These are phyloP conservation scores for Olyra latifolia DNA, from an alignment of 176 grass and related monocot genomes.

Conservation along the genomic window DNA sequence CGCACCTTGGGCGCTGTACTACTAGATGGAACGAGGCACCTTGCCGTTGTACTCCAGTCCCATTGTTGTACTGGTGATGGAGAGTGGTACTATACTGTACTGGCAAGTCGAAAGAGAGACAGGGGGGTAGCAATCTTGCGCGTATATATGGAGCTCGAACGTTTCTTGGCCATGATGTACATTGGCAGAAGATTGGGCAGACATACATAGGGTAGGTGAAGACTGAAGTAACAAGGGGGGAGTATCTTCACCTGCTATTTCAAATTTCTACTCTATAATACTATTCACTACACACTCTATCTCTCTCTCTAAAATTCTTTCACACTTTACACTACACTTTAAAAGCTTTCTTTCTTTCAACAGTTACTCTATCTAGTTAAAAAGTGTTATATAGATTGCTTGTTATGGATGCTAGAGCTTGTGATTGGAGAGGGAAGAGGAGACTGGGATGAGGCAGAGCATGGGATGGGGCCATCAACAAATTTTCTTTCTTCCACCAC, in stretches of 20 bases:
- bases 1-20: constrained; percentile 39
- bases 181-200: neutral
- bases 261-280: too few relatives aligned
- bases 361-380: too few relatives aligned
- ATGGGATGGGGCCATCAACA: constrained; percentile 70
- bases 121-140: neutral
- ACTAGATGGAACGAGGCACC: neutral
- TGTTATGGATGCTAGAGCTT: too few relatives aligned
- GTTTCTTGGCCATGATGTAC: neutral
- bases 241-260: too few relatives aligned
- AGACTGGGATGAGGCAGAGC: constrained; percentile 74
- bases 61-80: constrained; percentile 12
- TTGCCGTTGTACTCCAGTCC: constrained; percentile 18
- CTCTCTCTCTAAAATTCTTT: too few relatives aligned
- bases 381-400: too few relatives aligned
- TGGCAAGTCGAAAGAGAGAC: neutral
- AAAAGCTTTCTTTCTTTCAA: too few relatives aligned
- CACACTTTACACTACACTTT: too few relatives aligned
- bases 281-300: too few relatives aligned
- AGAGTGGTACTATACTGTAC: constrained; percentile 37
- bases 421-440: constrained; percentile 28
- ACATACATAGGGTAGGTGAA: neutral
- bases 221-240: neutral
- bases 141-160: constrained; percentile 30
- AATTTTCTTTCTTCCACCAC: neutral